Conservation (phyloP, 1,284 basidiomycete species). For the Wolfiporia cocos region DNA sequence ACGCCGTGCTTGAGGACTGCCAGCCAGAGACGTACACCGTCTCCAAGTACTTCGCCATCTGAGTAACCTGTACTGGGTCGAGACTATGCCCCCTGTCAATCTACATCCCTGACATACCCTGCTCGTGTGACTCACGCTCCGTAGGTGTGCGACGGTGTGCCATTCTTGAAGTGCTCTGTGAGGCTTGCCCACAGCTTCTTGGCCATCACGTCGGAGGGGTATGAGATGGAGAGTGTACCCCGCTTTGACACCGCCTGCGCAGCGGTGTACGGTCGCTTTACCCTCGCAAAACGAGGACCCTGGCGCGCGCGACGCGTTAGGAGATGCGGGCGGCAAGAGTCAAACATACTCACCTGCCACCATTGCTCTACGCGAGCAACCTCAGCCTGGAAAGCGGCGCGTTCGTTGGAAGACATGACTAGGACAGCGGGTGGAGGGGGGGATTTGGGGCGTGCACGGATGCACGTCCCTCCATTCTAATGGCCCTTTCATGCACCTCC, state of each 20-base stretch:
- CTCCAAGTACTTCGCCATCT: constrained; percentile 99
- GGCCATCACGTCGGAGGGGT: constrained; percentile 81
- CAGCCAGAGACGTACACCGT: constrained; percentile 98
- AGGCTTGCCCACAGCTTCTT: constrained; percentile 85
- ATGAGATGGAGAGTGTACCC: constrained; percentile 81
- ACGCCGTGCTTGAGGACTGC: constrained; percentile 92
- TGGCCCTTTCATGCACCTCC: constrained; percentile 7
- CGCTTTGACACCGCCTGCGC: constrained; percentile 92
- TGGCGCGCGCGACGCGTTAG: constrained; percentile 24
- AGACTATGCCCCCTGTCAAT: constrained; percentile 46
- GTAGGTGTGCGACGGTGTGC: constrained; percentile 89
- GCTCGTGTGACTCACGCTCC: constrained; percentile 75
- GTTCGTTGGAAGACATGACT: constrained; percentile 53
- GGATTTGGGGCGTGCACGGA: constrained; percentile 4
- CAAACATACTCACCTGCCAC: constrained; percentile 70
- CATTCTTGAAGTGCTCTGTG: constrained; percentile 58
- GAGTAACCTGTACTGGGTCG: constrained; percentile 95
- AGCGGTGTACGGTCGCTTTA: constrained; percentile 88
- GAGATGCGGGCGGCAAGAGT: neutral
- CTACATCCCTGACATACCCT: neutral
- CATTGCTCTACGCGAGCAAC: constrained; percentile 84
- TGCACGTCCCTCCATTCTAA: constrained; percentile 2
- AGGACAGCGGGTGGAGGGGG: constrained; percentile 2
- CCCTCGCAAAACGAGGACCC: constrained; percentile 82
- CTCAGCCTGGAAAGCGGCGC: constrained; percentile 70